Evolutionary conservation across 2,329 filamentous ascomycete species (phyloP).

Genomic region (Apiospora marii): DNA sequence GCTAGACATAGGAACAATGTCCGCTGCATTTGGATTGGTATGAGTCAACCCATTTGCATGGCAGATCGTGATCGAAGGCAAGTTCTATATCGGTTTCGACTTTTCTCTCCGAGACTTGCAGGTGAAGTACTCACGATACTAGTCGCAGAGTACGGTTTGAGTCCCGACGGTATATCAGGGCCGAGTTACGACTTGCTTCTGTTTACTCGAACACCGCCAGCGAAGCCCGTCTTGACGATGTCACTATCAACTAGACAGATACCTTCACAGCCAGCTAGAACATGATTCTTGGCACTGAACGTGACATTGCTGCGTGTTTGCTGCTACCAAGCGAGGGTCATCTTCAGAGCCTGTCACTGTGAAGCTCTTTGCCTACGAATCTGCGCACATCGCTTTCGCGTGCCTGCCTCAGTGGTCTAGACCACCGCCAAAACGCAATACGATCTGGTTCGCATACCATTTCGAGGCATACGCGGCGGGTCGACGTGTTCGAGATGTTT

Average conservation of each 20-base stretch:
- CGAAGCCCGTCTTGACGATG: background rate
- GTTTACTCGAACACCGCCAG: background rate
- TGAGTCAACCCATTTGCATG: background rate
- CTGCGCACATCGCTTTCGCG: background rate
- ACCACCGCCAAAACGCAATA: background rate
- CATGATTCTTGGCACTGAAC: background rate
- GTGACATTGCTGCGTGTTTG: background rate
- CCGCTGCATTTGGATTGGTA: background rate
- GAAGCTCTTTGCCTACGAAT: background rate
- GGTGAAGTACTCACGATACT: too few species aligned
- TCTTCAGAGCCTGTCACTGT: background rate
- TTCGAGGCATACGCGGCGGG: background rate
- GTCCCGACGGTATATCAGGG: background rate
- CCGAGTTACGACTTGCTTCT: background rate
- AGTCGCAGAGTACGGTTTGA: background rate
- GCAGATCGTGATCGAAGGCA: background rate
- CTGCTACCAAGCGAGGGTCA: background rate
- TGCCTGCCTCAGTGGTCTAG: background rate
- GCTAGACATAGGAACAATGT: too few species aligned
- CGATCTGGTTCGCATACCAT: background rate
- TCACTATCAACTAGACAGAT: background rate
- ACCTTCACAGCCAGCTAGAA: background rate
- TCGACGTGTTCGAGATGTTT: slow-evolving; percentile 15
- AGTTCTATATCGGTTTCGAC: background rate
- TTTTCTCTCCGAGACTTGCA: background rate